phyloP scores from a whole-genome alignment of 2,329 filamentous ascomycete species.

The Talaromyces sp. region DNA sequence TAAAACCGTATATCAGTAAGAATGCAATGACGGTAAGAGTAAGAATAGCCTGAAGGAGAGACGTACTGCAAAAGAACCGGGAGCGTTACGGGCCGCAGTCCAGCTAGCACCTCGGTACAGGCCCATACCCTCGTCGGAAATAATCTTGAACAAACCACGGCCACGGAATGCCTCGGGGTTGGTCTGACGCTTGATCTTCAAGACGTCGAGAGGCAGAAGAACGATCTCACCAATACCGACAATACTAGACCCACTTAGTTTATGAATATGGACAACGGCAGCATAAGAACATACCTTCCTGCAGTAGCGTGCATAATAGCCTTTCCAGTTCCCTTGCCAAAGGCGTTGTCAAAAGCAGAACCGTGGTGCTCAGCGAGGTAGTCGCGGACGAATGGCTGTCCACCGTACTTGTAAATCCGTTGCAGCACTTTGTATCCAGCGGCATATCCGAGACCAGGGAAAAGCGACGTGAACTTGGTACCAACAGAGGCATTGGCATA shows the following conservation, averaged over 20 bases:
- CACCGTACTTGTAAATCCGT: constrained; percentile 97
- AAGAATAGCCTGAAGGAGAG: not conserved
- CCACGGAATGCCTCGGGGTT: constrained; percentile 98
- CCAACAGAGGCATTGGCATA: constrained; percentile 64
- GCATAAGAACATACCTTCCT: constrained; percentile 57
- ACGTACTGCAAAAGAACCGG: constrained; percentile 89
- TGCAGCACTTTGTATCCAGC: constrained; percentile 97
- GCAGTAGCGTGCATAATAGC: constrained; percentile 96
- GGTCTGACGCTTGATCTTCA: constrained; percentile 99
- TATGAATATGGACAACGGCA: not conserved
- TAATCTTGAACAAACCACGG: constrained; percentile 81
- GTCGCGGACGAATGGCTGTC: constrained; percentile 90
- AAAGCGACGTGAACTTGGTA: constrained; percentile 87
- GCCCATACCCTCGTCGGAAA: constrained; percentile 89
- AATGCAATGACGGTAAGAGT: constrained; percentile 10
- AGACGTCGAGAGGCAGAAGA: constrained; percentile 86
- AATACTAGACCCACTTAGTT: constrained; percentile 49
- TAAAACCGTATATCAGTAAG: constrained; percentile 29
- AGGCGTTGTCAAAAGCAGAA: constrained; percentile 75
- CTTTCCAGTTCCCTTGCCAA: constrained; percentile 96
- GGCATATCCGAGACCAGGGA: constrained; percentile 94
- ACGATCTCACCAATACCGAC: constrained; percentile 98
- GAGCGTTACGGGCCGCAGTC: constrained; percentile 95
- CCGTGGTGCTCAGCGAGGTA: constrained; percentile 77
- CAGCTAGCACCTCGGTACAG: constrained; percentile 95